Conservation (phyloP, 257 asterid genomes). For the Eucommia ulmoides region DNA sequence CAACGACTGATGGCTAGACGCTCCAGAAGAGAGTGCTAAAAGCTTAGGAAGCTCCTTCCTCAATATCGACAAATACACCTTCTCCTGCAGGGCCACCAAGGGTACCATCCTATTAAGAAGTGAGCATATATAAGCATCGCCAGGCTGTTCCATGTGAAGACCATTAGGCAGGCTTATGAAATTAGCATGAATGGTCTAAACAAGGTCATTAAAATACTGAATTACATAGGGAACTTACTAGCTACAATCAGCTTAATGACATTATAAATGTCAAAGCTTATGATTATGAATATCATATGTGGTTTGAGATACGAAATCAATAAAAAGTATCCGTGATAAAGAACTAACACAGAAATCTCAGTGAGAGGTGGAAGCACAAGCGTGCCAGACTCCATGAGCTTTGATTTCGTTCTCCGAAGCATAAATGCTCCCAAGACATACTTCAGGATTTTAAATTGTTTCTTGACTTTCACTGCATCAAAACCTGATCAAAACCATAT, state of each 20-base stretch:
- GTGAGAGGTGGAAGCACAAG: slow-evolving; percentile 79
- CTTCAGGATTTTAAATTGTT: slow-evolving; percentile 52
- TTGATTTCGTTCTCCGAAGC: slow-evolving; percentile 91
- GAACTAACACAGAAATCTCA: slow-evolving; percentile 81
- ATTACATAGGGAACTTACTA: neutral
- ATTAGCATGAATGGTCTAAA: too few relatives aligned
- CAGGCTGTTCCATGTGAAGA: neutral
- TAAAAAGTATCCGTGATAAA: slow-evolving; percentile 8
- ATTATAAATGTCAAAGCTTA: neutral
- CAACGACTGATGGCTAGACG: slow-evolving; percentile 51
- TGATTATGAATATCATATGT: neutral
- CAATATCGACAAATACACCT: slow-evolving; percentile 72
- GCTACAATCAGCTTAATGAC: neutral
- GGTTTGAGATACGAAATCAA: neutral
- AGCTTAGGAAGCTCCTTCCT: slow-evolving; percentile 84
- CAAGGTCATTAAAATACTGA: too few relatives aligned
- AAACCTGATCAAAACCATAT: slow-evolving; percentile 35
- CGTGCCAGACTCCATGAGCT: slow-evolving; percentile 65
- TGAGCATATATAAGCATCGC: slow-evolving; percentile 10
- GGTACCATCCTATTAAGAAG: slow-evolving; percentile 71
- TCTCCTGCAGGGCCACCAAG: slow-evolving; percentile 66
- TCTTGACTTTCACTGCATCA: slow-evolving; percentile 41
- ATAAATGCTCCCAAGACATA: slow-evolving; percentile 75
- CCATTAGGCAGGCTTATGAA: too few relatives aligned
- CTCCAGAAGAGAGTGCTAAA: slow-evolving; percentile 77